Evolutionary conservation across 495 filamentous ascomycete genomes (phyloP).

Genomic region (Penicillium coprophilum): DNA sequence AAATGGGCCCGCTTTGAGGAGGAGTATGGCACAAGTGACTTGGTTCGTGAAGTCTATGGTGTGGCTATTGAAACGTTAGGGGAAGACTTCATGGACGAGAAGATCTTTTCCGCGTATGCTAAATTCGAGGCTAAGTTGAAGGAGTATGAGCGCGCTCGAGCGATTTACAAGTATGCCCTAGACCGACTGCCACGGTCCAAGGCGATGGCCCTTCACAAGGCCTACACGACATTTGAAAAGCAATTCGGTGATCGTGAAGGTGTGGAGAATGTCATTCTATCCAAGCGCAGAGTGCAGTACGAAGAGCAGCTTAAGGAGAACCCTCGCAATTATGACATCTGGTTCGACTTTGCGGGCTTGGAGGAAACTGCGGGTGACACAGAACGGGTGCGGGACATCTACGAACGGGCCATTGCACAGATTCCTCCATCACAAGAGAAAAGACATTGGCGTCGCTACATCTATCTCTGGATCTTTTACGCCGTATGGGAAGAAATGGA

Average conservation of each 20-base stretch:
- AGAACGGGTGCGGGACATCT: conserved; percentile 84
- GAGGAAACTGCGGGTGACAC: conserved; percentile 81
- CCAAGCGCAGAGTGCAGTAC: conserved; percentile 92
- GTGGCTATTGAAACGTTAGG: conserved; percentile 85
- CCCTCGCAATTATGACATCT: conserved; percentile 89
- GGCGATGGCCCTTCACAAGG: conserved; percentile 79
- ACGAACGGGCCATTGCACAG: conserved; percentile 94
- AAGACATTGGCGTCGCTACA: conserved; percentile 94
- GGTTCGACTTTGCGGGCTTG: conserved; percentile 92
- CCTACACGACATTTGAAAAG: conserved; percentile 97
- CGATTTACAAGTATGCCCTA: conserved; percentile 95
- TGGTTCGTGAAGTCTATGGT: conserved; percentile 91
- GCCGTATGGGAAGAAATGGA: conserved; percentile 92
- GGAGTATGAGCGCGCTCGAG: conserved; percentile 91
- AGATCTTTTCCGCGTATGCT: conserved; percentile 89
- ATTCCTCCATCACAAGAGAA: conserved; percentile 96
- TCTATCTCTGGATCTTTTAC: conserved; percentile 98
- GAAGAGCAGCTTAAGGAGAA: conserved; percentile 92
- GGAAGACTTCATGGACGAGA: conserved; percentile 96
- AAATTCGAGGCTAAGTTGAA: conserved; percentile 90
- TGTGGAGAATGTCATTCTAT: conserved; percentile 90
- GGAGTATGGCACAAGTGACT: conserved; percentile 84
- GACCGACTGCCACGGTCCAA: conserved; percentile 88
- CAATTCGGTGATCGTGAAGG: conserved; percentile 93
- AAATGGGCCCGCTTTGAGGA: conserved; percentile 98